Evolutionary conservation across 805 yeast genomes (phyloP).

Genomic region (Scheffersomyces coipomensis): DNA sequence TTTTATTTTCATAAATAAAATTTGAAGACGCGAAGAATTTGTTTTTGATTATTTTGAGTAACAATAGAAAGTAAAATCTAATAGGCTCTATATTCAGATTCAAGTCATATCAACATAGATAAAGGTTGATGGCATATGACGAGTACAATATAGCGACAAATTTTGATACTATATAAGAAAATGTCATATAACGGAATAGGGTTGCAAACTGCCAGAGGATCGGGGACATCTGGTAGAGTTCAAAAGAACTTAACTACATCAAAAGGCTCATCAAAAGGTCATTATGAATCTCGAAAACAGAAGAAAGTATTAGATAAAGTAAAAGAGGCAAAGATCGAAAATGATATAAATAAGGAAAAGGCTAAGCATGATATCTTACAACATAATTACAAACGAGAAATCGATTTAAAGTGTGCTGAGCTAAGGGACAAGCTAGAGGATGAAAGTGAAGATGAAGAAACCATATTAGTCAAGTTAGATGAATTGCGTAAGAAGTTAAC

Average conservation of each 20-base stretch:
- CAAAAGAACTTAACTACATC: slow-evolving; percentile 41
- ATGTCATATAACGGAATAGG: slow-evolving; percentile 65
- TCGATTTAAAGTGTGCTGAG: slow-evolving; percentile 50
- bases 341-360: slow-evolving; percentile 12
- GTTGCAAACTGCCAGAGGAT: slow-evolving; percentile 54
- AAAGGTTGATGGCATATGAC: too few relatives aligned
- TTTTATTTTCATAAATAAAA: too few relatives aligned
- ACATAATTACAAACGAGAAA: slow-evolving; percentile 35
- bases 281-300: slow-evolving; percentile 34
- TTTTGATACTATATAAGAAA: too few relatives aligned
- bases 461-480: not conserved
- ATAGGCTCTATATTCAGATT: too few relatives aligned
- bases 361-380: slow-evolving; percentile 22
- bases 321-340: slow-evolving; percentile 9
- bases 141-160: too few relatives aligned
- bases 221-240: slow-evolving; percentile 63
- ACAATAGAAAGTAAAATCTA: too few relatives aligned
- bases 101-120: too few relatives aligned
- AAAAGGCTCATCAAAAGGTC: slow-evolving; percentile 19
- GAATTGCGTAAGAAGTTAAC: not conserved
- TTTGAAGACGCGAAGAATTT: too few relatives aligned
- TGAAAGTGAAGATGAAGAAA: slow-evolving; percentile 29
- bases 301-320: slow-evolving; percentile 17
- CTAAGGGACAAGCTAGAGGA: slow-evolving; percentile 54
- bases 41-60: too few relatives aligned